Evolutionary conservation across 129 eudicot genomes (phyloP), one percentile per base, ranked within the genome.

Genomic region (Tanacetum coccineum): DNA sequence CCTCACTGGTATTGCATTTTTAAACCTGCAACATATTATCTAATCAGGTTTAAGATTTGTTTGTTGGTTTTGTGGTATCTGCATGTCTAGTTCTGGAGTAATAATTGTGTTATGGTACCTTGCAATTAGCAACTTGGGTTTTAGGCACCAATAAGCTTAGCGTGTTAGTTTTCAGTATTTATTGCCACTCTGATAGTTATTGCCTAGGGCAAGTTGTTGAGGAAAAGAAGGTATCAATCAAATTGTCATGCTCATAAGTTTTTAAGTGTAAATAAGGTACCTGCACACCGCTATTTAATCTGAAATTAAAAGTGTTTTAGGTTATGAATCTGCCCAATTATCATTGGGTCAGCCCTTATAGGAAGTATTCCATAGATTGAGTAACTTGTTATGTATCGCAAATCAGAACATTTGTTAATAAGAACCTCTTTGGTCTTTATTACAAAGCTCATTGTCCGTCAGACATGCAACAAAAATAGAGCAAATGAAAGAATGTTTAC

Each of bases 401-500:
- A 46, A 54, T 54, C 13, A 42, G 28, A 57, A 55, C 13, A 46
- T 11, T 49, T 68, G 32, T 15, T 42, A 44, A 25, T 70, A 54
- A 18, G 25, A 45, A 22, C 62, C 58, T 58, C 25, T 12, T 50
- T 18, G 65, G 45, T 50, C 4, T 68, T 28, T 62, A 11, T 60
- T 59, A 70, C 90, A 91, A 93, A 81, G 87, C 74, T 82, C 74
- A 47, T 79, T 91, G 79, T 95, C 97, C 32, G 52, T 91, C 71
- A 85, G 87, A 75, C 97, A 95, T 76, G 97, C 88, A 55, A 81
- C 95, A 30, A 85, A 87, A 83, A 70, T 92, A 77, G 97, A 91
- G 75, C 85, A 81, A 73, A 91, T 91, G 95, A 87, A 93, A 83
- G 97, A 91, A 68, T 91, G 97, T 58, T 68, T 91, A 59, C 72